Conservation (phyloP, 352 stramenopile genomes). For the Globisporangium takayamanum region DNA sequence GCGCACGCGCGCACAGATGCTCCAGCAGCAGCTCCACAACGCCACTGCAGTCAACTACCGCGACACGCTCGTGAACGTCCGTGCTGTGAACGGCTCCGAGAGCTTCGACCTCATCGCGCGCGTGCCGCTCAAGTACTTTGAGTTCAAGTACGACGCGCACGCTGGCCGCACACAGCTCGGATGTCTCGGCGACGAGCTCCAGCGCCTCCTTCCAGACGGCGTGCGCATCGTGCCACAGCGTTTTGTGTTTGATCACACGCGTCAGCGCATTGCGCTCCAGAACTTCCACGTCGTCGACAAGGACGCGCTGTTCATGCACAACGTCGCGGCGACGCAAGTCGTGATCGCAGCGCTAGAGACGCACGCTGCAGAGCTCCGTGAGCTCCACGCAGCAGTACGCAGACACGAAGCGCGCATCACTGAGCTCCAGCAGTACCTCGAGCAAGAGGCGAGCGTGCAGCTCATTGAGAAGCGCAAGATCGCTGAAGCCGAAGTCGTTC, state of each 20-base stretch:
- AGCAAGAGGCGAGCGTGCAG: constrained; percentile 57
- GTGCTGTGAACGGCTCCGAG: constrained; percentile 32
- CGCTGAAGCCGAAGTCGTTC: constrained; percentile 28
- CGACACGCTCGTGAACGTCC: constrained; percentile 42
- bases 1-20: constrained; percentile 11
- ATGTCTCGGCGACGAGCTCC: constrained; percentile 52
- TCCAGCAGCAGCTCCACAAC: constrained; percentile 9
- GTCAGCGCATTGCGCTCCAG: constrained; percentile 57
- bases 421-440: constrained; percentile 44
- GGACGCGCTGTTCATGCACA: constrained; percentile 90
- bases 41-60: constrained; percentile 23
- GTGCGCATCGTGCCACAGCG: constrained; percentile 62
- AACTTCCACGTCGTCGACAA: constrained; percentile 88
- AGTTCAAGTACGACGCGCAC: constrained; percentile 80
- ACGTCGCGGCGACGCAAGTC: constrained; percentile 84
- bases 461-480: constrained; percentile 58
- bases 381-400: constrained; percentile 15
- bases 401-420: constrained; percentile 29
- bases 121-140: constrained; percentile 54
- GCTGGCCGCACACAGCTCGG: constrained; percentile 63
- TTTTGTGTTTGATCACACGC: constrained; percentile 41
- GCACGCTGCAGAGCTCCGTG: constrained; percentile 28
- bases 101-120: constrained; percentile 43
- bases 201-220: constrained; percentile 53
- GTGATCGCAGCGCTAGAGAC: constrained; percentile 38